Percentiles rank a stretch among this genome's conserved stretches.
phyloP scores from a whole-genome alignment of 2,329 filamentous ascomycete species.

The Pyrenochaeta sp. region DNA sequence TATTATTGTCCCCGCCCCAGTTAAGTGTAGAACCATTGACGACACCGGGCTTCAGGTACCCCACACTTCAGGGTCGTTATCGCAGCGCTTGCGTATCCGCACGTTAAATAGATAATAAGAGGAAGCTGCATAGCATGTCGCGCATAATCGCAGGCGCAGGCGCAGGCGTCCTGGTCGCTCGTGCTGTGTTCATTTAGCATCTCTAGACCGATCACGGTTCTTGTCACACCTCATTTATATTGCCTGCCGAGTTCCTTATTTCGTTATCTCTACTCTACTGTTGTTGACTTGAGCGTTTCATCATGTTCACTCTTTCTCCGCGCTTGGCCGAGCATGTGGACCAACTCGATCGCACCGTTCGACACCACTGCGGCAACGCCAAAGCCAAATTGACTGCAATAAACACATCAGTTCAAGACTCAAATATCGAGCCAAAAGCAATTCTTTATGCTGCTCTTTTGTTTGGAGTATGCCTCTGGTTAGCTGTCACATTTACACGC shows the following conservation, averaged over 20 bases:
- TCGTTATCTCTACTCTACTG: neutral
- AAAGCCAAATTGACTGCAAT: constrained; percentile 14
- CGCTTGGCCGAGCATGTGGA: constrained; percentile 23
- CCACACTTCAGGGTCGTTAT: constrained; percentile 26
- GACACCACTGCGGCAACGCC: constrained; percentile 18
- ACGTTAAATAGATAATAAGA: constrained; percentile 1
- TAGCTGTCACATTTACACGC: constrained; percentile 29
- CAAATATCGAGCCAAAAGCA: constrained; percentile 21
- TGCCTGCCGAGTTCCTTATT: neutral
- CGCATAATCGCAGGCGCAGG: constrained; percentile 4
- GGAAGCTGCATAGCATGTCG: constrained; percentile 12
- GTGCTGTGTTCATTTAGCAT: neutral
- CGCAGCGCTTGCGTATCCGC: constrained; percentile 8
- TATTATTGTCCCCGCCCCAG: constrained; percentile 25
- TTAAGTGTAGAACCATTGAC: constrained; percentile 20
- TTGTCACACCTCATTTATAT: neutral
- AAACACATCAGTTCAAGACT: constrained; percentile 3
- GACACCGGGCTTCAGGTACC: constrained; percentile 15
- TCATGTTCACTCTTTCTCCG: constrained; percentile 14
- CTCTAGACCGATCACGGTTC: neutral
- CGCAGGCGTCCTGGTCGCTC: neutral
- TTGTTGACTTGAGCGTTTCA: neutral
- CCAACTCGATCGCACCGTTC: constrained; percentile 25
- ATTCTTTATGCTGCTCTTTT: constrained; percentile 42
- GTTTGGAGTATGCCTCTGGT: constrained; percentile 42